Evolutionary conservation across 2,329 filamentous ascomycete genomes (phyloP).

Genomic region (Sporothrix inflata): DNA sequence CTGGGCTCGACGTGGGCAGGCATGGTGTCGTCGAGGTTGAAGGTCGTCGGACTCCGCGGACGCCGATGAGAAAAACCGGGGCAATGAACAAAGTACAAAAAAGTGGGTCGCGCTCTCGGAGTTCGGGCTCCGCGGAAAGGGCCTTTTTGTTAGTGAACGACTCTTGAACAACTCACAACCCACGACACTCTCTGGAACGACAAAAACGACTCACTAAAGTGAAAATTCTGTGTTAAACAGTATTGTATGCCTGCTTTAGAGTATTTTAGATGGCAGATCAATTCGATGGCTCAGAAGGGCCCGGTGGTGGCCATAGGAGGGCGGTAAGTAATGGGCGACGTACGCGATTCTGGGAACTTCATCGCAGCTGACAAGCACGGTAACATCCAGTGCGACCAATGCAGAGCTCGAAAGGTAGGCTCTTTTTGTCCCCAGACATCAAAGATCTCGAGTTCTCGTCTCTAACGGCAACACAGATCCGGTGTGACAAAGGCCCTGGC

Average conservation of each 20-base stretch:
- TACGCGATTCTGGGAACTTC: background rate
- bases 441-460: background rate
- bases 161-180: background rate
- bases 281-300: background rate
- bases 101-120: conserved; percentile 17
- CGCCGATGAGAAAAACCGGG: conserved; percentile 1
- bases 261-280: background rate
- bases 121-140: conserved; percentile 15
- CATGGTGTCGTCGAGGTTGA: background rate
- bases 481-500: conserved; percentile 53
- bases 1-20: background rate
- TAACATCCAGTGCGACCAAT: background rate
- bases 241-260: background rate
- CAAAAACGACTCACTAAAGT: background rate
- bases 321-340: background rate
- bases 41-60: background rate
- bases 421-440: background rate
- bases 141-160: background rate
- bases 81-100: background rate
- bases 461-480: conserved; percentile 48
- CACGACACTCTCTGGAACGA: background rate
- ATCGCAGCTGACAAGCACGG: background rate
- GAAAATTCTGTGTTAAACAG: background rate
- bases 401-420: background rate
- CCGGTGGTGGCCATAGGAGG: background rate